phyloP scores from a whole-genome alignment of 495 filamentous ascomycete genomes.

The Parathielavia appendiculata region DNA sequence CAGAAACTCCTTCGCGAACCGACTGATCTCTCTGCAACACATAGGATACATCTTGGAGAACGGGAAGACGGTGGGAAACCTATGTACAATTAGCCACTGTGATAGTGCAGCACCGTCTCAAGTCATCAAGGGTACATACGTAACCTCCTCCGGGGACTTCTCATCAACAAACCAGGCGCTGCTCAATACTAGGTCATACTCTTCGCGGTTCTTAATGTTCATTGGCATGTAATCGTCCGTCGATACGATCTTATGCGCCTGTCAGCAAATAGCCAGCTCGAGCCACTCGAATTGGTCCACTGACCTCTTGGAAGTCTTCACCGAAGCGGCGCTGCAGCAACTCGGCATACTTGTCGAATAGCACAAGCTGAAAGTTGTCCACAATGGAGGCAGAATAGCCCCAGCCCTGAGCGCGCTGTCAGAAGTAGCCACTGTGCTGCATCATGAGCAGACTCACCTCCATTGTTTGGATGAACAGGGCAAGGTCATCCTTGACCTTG shows the following conservation, averaged over 20 bases:
- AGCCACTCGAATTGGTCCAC: constrained; percentile 42
- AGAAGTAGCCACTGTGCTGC: constrained; percentile 7
- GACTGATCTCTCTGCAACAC: constrained; percentile 95
- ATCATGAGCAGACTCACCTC: constrained; percentile 49
- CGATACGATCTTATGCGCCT: constrained; percentile 77
- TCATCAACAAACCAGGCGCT: constrained; percentile 91
- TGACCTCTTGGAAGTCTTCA: constrained; percentile 85
- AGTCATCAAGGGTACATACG: constrained; percentile 47
- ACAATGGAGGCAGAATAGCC: constrained; percentile 76
- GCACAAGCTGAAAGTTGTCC: constrained; percentile 71
- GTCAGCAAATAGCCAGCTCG: constrained; percentile 62
- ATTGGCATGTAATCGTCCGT: constrained; percentile 99
- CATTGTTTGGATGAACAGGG: constrained; percentile 97
- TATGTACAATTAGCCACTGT: constrained; percentile 29
- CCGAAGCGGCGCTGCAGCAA: constrained; percentile 86
- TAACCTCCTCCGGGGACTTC: constrained; percentile 65
- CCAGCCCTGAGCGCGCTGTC: constrained; percentile 59
- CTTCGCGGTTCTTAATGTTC: constrained; percentile 81
- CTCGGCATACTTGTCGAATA: constrained; percentile 91
- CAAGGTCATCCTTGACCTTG: constrained; percentile 87
- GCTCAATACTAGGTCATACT: constrained; percentile 90
- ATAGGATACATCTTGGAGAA: constrained; percentile 99
- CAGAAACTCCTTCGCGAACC: constrained; percentile 94
- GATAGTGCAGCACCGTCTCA: too few relatives aligned
- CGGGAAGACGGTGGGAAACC: constrained; percentile 85